Evolutionary conservation across 2,329 filamentous ascomycete species (phyloP), one percentile per base, ranked within the genome.

Genomic region (Botrytis squamosa): DNA sequence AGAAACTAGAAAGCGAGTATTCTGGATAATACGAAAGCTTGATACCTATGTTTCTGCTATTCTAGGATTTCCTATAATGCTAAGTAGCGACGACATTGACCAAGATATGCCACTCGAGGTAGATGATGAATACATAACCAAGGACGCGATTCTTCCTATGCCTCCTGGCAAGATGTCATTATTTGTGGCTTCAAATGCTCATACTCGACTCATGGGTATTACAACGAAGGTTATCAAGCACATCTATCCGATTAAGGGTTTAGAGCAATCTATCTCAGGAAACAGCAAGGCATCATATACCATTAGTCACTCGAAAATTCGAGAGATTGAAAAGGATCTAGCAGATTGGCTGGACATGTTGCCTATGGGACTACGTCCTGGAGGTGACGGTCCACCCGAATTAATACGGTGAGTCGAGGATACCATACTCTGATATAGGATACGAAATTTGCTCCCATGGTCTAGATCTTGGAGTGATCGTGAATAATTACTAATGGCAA

Each of bases 351-450:
- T 89, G 66, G 88, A 90, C 75, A 84, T 85, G 71, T 82, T 99
- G 40, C 95, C 95, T 0, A 86, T 90, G 77, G 89, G 90, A 71
- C 90, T 97, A 83, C 91, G 92, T 75, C 94, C 94, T 1, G 94
- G 93, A 75, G 88, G 91, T 0, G 93, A 96, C 69, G 92, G 91
- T 0, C 87, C 91, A 1, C 88, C 91, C 49, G 90, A 95, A 79
- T 88, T 95, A 38, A 88, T 94, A 78, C 88, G 93, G 93, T 93
- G 87, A 84, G 88, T 38, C 59, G 55, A 36, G 20, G 36, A 36
- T 33, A 25, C 33, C n/a, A 49, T 22, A 29, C 65, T 44, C 36
- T 18, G 57, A 57, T 12, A 66, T 18, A 22, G n/a, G 25, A 46
- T 29, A 20, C 40, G 33, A 36, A 60, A 14, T 18, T 18, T 42